Base-by-base conservation (phyloP, 2,329 filamentous ascomycete species). In the Xylariaceae sp. region DNA sequence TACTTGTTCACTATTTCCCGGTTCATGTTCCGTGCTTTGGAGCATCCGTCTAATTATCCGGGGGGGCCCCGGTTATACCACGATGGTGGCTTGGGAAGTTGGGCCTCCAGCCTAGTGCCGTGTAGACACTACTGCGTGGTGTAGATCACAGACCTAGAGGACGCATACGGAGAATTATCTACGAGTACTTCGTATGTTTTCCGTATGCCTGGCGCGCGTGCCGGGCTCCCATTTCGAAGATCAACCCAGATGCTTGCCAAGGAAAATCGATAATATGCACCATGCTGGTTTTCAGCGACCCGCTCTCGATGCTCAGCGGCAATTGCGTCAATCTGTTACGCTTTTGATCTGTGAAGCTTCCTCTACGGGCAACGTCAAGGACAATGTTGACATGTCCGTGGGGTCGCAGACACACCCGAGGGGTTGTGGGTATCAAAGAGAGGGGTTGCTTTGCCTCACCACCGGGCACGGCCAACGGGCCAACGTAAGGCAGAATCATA, bases 401-500 rank as follows among this genome's bases (percentile, higher is more conserved):
- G 17, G 11, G 8, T 23, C 47, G 17, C 45, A 23, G 13, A 17
- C 11, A 54, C 53, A n/a, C 23, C 42, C 11, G 17, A 34, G 44
- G 57, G 51, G 57, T 54, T 34, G 52, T 4, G 47, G 35, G 30
- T 47, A 53, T 51, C 55, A 48, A 53, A 55, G 47, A 51, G 48
- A 63, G 56, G 56, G 53, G 52, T 42, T 52, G 35, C 44, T 2
- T 17, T 45, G 8, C 23, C 9, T 48, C 34, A 5, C 8, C 39
- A 23, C 39, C 51, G 34, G 45, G 54, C 48, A 48, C 15, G 17
- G 47, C 15, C 17, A 18, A 5, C 17, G 11, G 8, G 47, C 8
- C 4, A 18, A 42, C 11, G 37, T 13, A 42, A 13, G 2, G 47
- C 47, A 4, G 18, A 17, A 17, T 9, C n/a, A 18, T n/a, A 17